These are phyloP conservation scores for Boletus rex-veris DNA, from an alignment of 768 basidiomycete species.

Conservation along the genomic window DNA sequence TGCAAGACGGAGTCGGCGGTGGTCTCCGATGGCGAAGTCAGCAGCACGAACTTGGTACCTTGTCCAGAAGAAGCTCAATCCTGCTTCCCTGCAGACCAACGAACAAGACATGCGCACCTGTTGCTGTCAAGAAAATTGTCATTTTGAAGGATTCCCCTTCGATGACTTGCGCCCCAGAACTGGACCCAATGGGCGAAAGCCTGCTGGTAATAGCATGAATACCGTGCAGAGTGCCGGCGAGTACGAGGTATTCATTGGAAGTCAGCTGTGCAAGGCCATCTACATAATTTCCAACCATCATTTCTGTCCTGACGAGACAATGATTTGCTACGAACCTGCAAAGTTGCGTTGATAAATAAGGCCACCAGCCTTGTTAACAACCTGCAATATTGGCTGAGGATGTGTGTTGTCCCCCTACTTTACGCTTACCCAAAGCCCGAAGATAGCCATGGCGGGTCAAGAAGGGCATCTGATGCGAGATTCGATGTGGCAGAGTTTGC, in stretches of 20 bases:
- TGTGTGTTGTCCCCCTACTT: not conserved
- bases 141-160: conserved; percentile 96
- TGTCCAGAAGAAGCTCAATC: not conserved
- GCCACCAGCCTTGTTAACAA: conserved; percentile 98
- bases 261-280: conserved; percentile 90
- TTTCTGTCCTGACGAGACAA: not conserved
- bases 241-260: conserved; percentile 92
- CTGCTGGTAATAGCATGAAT: conserved; percentile 98
- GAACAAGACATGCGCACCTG: conserved; percentile 51
- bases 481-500: not conserved
- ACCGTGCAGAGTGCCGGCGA: conserved; percentile 95
- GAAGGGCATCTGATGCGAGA: not conserved
- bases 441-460: conserved; percentile 61
- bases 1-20: conserved; percentile 69
- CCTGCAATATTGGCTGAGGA: conserved; percentile 40
- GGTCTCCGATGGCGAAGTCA: conserved; percentile 76
- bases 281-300: conserved; percentile 31
- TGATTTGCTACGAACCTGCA: conserved; percentile 53
- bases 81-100: not conserved
- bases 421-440: conserved; percentile 70
- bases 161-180: conserved; percentile 91
- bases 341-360: conserved; percentile 92
- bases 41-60: conserved; percentile 95
- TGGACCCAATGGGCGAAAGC: conserved; percentile 75
- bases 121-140: conserved; percentile 83